Evolutionary conservation across 176 grass and related monocot genomes (phyloP), one percentile per base, ranked within the genome.

Genomic region (Puccinellia tenuiflora): DNA sequence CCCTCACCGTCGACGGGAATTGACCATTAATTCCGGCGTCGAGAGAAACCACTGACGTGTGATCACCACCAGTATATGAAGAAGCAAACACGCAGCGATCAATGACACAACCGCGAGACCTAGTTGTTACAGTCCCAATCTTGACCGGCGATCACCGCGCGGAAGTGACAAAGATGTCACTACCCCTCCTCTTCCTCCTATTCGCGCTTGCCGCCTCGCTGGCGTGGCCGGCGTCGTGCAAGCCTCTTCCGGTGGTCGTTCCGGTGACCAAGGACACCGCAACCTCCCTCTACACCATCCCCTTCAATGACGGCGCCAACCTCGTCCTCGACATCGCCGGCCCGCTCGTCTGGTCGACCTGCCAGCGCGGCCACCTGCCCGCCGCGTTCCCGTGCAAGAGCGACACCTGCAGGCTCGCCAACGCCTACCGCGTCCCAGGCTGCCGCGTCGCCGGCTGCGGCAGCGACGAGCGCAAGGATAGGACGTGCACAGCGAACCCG

Each of bases 261-360:
- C 63, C 86, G 39, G 63, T 87, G 1, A 28, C 63, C 65, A 88
- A 83, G 80, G 80, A 88, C 74, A 0, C 24, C 1, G 51, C 73
- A 73, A 83, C 80, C 22, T 78, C 65, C 22, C 86, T 88, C 61
- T 83, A 88, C 86, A 88, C 80, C 24, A 62, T 88, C 64, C 80
- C 42, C 5, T 11, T 83, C 43, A n/a, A 66, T 9, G 30, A 26
- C 43, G 66, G 55, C 53, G 33, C 26, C 54, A 15, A 14, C 45
- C 74, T 79, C 74, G 43, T 88, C 65, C 1, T 84, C 75, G 86
- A 88, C 80, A 56, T 72, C 65, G 63, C 75, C 56, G 76, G 64
- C 29, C 83, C 83, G 42, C 60, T 85, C 26, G 46, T 86, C 75
- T 90, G 89, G 89, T 77, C 85, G 2, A 84, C 48, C 4, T 87